Conservation (phyloP, 768 basidiomycete species). For the Macrolepiota albuminosa region DNA sequence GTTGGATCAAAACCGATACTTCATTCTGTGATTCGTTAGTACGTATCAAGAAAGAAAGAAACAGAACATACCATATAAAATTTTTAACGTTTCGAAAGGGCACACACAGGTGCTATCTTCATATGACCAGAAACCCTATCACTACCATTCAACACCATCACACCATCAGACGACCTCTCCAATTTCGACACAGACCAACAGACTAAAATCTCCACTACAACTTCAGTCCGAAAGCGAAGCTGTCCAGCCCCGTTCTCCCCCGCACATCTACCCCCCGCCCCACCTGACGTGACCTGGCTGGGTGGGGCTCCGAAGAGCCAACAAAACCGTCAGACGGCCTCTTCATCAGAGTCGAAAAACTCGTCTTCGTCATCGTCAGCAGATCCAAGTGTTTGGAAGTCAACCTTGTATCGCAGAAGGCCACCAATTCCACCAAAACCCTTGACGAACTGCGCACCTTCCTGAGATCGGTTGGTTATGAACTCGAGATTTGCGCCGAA, state of each 20-base stretch:
- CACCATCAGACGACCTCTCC: constrained; percentile 1
- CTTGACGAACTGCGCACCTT: constrained; percentile 97
- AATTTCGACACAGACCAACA: not conserved
- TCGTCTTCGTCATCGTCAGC: constrained; percentile 85
- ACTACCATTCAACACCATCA: not conserved
- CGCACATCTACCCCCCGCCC: constrained; percentile 42
- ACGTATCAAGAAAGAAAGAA: not conserved
- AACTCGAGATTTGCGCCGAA: constrained; percentile 96
- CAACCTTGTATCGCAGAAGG: constrained; percentile 94
- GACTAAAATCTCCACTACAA: not conserved
- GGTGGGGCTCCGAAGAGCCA: constrained; percentile 82
- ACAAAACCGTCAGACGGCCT: constrained; percentile 80
- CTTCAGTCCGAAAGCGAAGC: not conserved
- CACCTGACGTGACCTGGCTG: constrained; percentile 62
- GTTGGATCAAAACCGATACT: not conserved
- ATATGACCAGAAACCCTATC: constrained; percentile 7
- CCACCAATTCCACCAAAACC: constrained; percentile 99
- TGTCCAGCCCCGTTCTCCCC: constrained; percentile 4
- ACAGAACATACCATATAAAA: constrained; percentile 2
- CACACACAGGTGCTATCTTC: constrained; percentile 5
- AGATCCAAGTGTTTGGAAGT: constrained; percentile 76
- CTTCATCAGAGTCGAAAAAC: constrained; percentile 74
- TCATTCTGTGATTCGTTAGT: not conserved
- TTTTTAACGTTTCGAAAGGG: constrained; percentile 4
- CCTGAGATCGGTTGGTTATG: constrained; percentile 93